Evolutionary conservation across 108 stramenopile species (phyloP), one percentile per base, ranked within the genome.

Genomic region (Fistulifera solaris): DNA sequence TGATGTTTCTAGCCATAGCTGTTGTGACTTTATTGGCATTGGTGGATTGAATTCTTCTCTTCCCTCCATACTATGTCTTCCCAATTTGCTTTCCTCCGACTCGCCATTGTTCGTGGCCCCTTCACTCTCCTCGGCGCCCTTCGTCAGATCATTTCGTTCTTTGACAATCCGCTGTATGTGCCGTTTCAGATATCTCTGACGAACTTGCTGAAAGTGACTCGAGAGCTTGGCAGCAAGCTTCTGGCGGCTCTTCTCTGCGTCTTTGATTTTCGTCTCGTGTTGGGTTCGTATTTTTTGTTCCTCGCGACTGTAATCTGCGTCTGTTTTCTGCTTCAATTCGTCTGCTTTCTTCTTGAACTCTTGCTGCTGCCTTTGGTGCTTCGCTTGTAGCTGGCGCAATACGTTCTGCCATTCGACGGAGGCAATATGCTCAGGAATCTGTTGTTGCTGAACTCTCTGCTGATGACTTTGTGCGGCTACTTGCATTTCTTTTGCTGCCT

Each of bases 101-200:
- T 19, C 21, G 21, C 3, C 21, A 8, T 4, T 17, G 21, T 40
- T 40, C 11, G 21, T 11, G 11, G 44, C 3, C 44, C 19, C 11
- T 11, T 45, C 44, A 19, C 19, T 21, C 4, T 21, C 21, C 4
- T 45, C 44, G 21, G 7, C 44, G 6, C 44, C 11, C 21, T 45
- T 21, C 16, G 16, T 21, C 44, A 45, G 11, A 21, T 17, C 44
- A 19, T 21, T 16, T 12, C 27, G 50, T 0, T 38, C 23, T 54
- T 63, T 35, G 17, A 46, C 44, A 12, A 45, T 45, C 21, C 60
- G 48, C 35, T 82, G 72, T 27, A 60, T n/a, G 48, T 87, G 85
- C 5, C 75, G 65, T 47, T 78, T 80, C 8, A 87, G 41, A 61
- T 80, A 63, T 15, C 80, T 66, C 19, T 83, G 78, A 38, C 64